Conservation (phyloP, 2,329 filamentous ascomycete genomes). For the Clonostachys sp. region DNA sequence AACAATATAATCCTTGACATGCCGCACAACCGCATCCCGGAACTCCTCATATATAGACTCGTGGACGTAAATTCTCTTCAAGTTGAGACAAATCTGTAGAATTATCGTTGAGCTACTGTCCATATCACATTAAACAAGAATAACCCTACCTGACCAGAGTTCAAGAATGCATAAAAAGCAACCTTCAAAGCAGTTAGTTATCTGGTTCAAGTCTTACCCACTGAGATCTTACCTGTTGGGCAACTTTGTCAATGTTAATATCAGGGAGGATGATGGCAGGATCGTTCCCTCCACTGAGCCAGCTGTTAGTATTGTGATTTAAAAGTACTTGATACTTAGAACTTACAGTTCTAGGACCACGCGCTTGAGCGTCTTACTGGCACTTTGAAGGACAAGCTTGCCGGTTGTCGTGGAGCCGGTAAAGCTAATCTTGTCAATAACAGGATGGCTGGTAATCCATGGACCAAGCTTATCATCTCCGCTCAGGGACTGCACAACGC, state of each 20-base stretch:
- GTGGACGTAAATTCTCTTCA: constrained; percentile 60
- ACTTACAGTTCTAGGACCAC: constrained; percentile 2
- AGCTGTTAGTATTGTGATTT: too few species aligned
- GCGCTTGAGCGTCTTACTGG: constrained; percentile 3
- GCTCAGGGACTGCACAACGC: constrained; percentile 54
- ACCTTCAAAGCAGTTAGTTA: constrained; percentile 17
- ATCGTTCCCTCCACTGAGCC: constrained; percentile 46
- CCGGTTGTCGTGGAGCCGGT: constrained; percentile 56
- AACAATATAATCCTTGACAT: constrained; percentile 19
- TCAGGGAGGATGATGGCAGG: constrained; percentile 32
- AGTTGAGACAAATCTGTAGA: constrained; percentile 17
- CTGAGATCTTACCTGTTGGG: too few species aligned
- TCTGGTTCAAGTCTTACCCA: too few species aligned
- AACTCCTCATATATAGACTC: constrained; percentile 44
- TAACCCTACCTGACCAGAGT: constrained; percentile 32
- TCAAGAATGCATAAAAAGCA: constrained; percentile 47
- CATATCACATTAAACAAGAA: too few species aligned
- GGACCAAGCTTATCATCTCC: constrained; percentile 58
- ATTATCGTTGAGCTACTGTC: too few species aligned
- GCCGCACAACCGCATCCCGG: constrained; percentile 19
- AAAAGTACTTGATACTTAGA: too few species aligned
- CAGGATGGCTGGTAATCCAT: constrained; percentile 49
- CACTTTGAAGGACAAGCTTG: constrained; percentile 39
- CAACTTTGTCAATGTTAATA: constrained; percentile 38
- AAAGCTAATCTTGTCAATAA: constrained; percentile 57